Conservation (phyloP, 2,329 filamentous ascomycete genomes). For the Rutstroemia sp. region DNA sequence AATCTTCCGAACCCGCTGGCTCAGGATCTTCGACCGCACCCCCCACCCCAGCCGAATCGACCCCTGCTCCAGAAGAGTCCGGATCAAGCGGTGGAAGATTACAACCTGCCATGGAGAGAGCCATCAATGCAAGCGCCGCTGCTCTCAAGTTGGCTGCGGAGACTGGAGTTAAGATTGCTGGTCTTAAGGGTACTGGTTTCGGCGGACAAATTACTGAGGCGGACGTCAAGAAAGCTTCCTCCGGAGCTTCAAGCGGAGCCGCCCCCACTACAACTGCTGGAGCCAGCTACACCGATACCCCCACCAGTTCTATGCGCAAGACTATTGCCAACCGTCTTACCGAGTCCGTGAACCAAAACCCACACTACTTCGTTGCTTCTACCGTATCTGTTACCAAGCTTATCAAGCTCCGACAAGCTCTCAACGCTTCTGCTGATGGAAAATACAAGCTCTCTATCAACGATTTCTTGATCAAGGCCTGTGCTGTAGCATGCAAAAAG, state of each 20-base stretch:
- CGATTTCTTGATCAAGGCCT: conserved; percentile 98
- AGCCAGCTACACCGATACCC: conserved; percentile 73
- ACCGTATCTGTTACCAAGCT: conserved; percentile 91
- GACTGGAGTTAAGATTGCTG: conserved; percentile 68
- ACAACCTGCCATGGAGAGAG: conserved; percentile 76
- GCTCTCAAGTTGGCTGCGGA: conserved; percentile 80
- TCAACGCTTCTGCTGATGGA: conserved; percentile 83
- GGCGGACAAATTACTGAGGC: conserved; percentile 84
- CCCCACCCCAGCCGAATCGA: conserved; percentile 56
- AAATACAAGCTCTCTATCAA: conserved; percentile 99
- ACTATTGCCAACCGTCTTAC: conserved; percentile 87
- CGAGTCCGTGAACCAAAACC: conserved; percentile 87
- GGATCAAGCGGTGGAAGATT: conserved; percentile 68
- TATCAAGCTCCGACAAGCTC: conserved; percentile 86
- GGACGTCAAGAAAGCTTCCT: conserved; percentile 82
- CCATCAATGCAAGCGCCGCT: conserved; percentile 63
- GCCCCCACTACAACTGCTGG: conserved; percentile 53
- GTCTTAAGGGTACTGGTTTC: conserved; percentile 80
- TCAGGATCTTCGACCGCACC: conserved; percentile 52
- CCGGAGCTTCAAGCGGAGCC: conserved; percentile 41
- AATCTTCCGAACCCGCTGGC: conserved; percentile 52
- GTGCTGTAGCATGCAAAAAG: conserved; percentile 81
- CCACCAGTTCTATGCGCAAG: conserved; percentile 92
- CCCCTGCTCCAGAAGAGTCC: conserved; percentile 59
- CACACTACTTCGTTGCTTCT: conserved; percentile 95